These are phyloP conservation scores for Tulasnella sp. DNA, from an alignment of 768 basidiomycete genomes.

Conservation along the genomic window DNA sequence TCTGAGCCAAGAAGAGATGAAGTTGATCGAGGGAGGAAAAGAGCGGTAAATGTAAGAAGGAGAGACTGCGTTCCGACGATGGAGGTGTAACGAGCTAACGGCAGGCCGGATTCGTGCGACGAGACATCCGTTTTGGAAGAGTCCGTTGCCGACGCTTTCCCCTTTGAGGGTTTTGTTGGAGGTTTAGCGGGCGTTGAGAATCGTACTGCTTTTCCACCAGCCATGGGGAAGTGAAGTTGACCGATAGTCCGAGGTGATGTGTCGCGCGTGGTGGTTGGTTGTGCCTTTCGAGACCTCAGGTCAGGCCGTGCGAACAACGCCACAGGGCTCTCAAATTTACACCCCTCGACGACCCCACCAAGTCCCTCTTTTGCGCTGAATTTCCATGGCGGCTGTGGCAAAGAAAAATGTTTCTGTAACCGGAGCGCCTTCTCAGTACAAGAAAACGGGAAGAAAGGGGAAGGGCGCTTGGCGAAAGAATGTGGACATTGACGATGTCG, in stretches of 20 bases:
- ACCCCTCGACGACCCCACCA: neutral
- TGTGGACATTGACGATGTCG: slow-evolving; percentile 80
- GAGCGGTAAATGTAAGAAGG: slow-evolving; percentile 64
- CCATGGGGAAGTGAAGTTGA: neutral
- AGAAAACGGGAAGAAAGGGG: slow-evolving; percentile 81
- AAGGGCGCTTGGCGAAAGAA: slow-evolving; percentile 95
- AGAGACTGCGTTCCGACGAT: slow-evolving; percentile 68
- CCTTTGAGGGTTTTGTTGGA: neutral
- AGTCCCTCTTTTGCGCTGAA: neutral
- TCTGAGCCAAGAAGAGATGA: slow-evolving; percentile 15
- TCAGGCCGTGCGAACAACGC: neutral
- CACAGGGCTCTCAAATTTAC: slow-evolving; percentile 32
- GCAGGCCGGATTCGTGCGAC: slow-evolving; percentile 41
- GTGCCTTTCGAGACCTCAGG: neutral
- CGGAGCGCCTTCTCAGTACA: slow-evolving; percentile 47
- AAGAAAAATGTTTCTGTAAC: slow-evolving; percentile 21
- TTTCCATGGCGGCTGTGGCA: slow-evolving; percentile 22
- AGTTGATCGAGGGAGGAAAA: slow-evolving; percentile 63
- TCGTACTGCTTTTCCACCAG: neutral
- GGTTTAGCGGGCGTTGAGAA: neutral
- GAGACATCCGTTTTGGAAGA: neutral
- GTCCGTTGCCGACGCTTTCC: neutral
- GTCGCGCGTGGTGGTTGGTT: neutral
- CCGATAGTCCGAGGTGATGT: neutral
- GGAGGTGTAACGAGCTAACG: slow-evolving; percentile 64